Conservation (phyloP, 805 yeast genomes). For the Ogataea haglerorum region DNA sequence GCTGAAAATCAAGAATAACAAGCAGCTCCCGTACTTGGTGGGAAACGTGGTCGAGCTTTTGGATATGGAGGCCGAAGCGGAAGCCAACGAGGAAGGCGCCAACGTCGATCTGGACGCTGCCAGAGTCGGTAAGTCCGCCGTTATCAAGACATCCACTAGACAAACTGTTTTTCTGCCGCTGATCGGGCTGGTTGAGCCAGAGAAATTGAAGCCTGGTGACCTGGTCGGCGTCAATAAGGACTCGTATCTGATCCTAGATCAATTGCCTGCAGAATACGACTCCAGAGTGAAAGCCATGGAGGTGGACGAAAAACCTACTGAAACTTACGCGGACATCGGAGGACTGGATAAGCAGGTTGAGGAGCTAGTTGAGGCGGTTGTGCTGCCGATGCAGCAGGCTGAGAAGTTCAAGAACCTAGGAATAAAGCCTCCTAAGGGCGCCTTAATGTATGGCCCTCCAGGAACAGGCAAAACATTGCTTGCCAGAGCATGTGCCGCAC, state of each 20-base stretch:
- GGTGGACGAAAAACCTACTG: conserved; percentile 98
- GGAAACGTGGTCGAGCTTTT: conserved; percentile 95
- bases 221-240: conserved; percentile 97
- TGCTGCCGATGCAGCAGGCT: conserved; percentile 96
- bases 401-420: conserved; percentile 94
- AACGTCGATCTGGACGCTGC: conserved; percentile 90
- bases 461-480: conserved; percentile 97
- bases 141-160: conserved; percentile 93
- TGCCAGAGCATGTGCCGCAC: conserved; percentile 99
- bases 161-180: conserved; percentile 96
- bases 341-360: conserved; percentile 98
- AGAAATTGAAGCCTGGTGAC: conserved; percentile 92
- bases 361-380: conserved; percentile 97
- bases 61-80: conserved; percentile 81
- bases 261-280: conserved; percentile 95
- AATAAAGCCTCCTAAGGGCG: conserved; percentile 97
- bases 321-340: conserved; percentile 95
- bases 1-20: conserved; percentile 92
- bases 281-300: conserved; percentile 98
- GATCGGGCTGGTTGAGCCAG: conserved; percentile 92
- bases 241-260: conserved; percentile 87
- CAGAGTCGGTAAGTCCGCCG: conserved; percentile 95
- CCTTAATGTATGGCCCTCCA: conserved; percentile 98
- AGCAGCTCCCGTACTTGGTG: conserved; percentile 91
- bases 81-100: conserved; percentile 88